Evolutionary conservation across 2,329 filamentous ascomycete genomes (phyloP).

Genomic region (Verruconis gallopava): DNA sequence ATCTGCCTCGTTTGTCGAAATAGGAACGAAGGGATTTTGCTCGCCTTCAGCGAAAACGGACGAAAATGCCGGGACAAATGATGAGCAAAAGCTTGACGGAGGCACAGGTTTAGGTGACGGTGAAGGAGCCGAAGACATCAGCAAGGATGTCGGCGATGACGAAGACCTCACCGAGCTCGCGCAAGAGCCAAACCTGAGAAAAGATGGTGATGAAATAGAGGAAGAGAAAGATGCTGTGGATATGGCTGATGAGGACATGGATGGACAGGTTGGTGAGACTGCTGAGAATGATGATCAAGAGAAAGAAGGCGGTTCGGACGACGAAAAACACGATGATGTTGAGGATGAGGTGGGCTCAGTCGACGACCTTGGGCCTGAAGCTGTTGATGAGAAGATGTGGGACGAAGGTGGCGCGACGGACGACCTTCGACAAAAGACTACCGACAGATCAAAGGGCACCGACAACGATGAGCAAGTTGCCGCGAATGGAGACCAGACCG

Average conservation of each 20-base stretch:
- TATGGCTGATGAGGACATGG: slow-evolving; percentile 83
- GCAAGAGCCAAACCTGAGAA: slow-evolving; percentile 57
- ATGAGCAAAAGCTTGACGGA: slow-evolving; percentile 69
- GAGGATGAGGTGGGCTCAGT: slow-evolving; percentile 87
- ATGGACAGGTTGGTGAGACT: slow-evolving; percentile 64
- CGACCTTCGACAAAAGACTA: slow-evolving; percentile 70
- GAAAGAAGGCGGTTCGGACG: slow-evolving; percentile 42
- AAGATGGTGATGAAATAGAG: slow-evolving; percentile 51
- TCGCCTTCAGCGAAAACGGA: slow-evolving; percentile 65
- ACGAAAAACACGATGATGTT: slow-evolving; percentile 56
- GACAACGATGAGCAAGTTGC: slow-evolving; percentile 35
- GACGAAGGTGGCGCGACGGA: slow-evolving; percentile 65
- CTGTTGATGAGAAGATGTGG: slow-evolving; percentile 98
- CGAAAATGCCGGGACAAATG: slow-evolving; percentile 47
- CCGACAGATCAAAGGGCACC: slow-evolving; percentile 42
- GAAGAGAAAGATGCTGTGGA: slow-evolving; percentile 79
- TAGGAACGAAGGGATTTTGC: slow-evolving; percentile 81
- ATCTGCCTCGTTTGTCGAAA: slow-evolving; percentile 61
- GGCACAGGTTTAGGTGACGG: slow-evolving; percentile 93
- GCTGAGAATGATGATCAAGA: slow-evolving; percentile 38
- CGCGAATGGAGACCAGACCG: slow-evolving; percentile 45
- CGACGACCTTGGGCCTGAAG: slow-evolving; percentile 75
- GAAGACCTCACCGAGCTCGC: slow-evolving; percentile 88
- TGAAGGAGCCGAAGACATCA: slow-evolving; percentile 92
- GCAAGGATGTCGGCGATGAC: slow-evolving; percentile 87